phyloP scores from a whole-genome alignment of 768 basidiomycete species.

The Kockovaella imperatae region DNA sequence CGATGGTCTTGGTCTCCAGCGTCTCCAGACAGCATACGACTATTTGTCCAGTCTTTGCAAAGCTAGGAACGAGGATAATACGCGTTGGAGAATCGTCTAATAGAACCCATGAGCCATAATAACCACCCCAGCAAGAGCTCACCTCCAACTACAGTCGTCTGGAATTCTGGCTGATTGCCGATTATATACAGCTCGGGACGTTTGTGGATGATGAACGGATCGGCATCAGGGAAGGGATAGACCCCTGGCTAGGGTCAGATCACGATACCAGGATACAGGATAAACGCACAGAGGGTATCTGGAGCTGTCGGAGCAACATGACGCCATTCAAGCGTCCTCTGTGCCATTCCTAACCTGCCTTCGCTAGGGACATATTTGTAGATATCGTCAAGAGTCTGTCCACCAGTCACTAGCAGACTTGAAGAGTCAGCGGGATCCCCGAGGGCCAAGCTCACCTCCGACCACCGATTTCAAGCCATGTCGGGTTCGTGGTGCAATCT shows the following conservation, averaged over 20 bases:
- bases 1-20: conserved; percentile 49
- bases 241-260: conserved; percentile 54
- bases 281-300: conserved; percentile 68
- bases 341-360: conserved; percentile 65
- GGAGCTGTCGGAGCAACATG: conserved; percentile 99
- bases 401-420: conserved; percentile 74
- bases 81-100: conserved; percentile 47
- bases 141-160: conserved; percentile 59
- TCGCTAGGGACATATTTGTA: conserved; percentile 71
- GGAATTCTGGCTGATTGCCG: conserved; percentile 82
- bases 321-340: conserved; percentile 78
- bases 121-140: conserved; percentile 13
- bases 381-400: conserved; percentile 90
- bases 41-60: conserved; percentile 66
- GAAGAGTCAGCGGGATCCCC: neutral
- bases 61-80: conserved; percentile 72
- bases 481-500: conserved; percentile 77
- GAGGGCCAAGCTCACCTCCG: conserved; percentile 45
- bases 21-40: conserved; percentile 73
- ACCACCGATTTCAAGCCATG: conserved; percentile 61
- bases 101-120: conserved; percentile 5
- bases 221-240: conserved; percentile 76
- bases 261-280: neutral
- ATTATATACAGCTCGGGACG: conserved; percentile 85
- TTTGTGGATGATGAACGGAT: conserved; percentile 81